Percentiles rank a stretch among this genome's conserved stretches.
These are phyloP conservation scores for Phytophthora pseudosyringae DNA, from an alignment of 352 stramenopile species.

Conservation along the genomic window DNA sequence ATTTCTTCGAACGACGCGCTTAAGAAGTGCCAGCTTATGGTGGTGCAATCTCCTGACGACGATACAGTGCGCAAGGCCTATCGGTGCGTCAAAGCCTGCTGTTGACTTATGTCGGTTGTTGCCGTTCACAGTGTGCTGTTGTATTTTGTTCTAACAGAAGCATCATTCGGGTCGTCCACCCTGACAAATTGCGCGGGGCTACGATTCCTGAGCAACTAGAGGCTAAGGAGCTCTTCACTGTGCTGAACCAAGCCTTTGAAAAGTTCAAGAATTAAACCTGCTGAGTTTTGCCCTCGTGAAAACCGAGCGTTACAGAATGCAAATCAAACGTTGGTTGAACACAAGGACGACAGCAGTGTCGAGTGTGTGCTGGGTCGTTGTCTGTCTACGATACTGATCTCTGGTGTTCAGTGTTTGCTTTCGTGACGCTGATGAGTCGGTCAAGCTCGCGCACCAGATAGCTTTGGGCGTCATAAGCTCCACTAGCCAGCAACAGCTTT, in stretches of 20 bases:
- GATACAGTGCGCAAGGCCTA: slow-evolving; percentile 87
- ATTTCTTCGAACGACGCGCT: slow-evolving; percentile 78
- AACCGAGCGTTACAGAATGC: slow-evolving; percentile 5
- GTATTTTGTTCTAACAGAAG: slow-evolving; percentile 49
- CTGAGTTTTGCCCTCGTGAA: slow-evolving; percentile 11
- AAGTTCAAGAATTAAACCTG: slow-evolving; percentile 72
- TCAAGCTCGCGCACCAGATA: slow-evolving; percentile 75
- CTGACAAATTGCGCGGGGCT: slow-evolving; percentile 83
- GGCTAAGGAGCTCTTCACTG: slow-evolving; percentile 88
- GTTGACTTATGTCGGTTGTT: not conserved
- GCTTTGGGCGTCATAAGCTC: slow-evolving; percentile 65
- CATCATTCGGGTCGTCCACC: slow-evolving; percentile 89
- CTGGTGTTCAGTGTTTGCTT: slow-evolving; percentile 30
- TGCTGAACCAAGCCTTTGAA: slow-evolving; percentile 90
- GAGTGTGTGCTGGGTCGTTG: not conserved
- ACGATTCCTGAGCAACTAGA: slow-evolving; percentile 83
- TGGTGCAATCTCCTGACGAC: slow-evolving; percentile 80
- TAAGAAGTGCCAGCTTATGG: slow-evolving; percentile 76
- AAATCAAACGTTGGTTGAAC: slow-evolving; percentile 12
- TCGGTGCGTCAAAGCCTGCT: slow-evolving; percentile 44
- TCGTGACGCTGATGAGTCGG: slow-evolving; percentile 50
- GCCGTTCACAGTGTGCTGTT: slow-evolving; percentile 1
- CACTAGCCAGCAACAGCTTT: slow-evolving; percentile 63
- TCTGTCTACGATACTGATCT: slow-evolving; percentile 12
- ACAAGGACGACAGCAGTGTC: slow-evolving; percentile 5